Evolutionary conservation across 305 asterid species (phyloP).

Genomic region (Nicotiana rustica): DNA sequence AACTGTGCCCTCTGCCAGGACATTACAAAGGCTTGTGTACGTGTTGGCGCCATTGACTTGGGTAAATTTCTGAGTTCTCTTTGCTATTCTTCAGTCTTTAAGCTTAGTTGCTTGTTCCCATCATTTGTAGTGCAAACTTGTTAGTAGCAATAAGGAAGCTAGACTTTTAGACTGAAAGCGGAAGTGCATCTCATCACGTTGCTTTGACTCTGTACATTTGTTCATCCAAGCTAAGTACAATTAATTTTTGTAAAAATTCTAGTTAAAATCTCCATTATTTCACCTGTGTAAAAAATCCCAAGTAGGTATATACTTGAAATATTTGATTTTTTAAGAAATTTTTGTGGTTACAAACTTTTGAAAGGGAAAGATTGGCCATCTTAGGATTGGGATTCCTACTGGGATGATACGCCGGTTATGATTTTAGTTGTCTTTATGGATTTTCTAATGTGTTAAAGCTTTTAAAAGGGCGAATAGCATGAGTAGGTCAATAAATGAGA

Average conservation of each 20-base stretch:
- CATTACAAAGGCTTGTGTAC: constrained; percentile 68
- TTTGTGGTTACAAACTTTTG: constrained; percentile 16
- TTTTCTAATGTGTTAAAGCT: neutral
- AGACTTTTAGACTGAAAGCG: neutral
- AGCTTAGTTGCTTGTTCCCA: constrained; percentile 6
- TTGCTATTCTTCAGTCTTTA: constrained; percentile 8
- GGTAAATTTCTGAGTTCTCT: neutral
- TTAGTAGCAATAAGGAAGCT: neutral
- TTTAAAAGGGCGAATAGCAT: neutral
- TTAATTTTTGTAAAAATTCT: constrained; percentile 9
- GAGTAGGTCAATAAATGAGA: neutral
- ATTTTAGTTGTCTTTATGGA: neutral
- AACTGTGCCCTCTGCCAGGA: too few species aligned
- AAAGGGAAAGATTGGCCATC: neutral
- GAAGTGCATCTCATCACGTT: constrained; percentile 8
- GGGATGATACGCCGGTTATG: neutral
- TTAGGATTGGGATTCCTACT: constrained; percentile 23
- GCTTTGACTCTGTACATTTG: neutral
- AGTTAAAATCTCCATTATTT: neutral
- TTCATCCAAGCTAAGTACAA: constrained; percentile 10
- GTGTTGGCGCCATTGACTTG: constrained; percentile 61
- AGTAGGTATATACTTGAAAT: neutral
- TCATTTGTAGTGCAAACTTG: constrained; percentile 23
- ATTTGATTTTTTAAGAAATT: neutral
- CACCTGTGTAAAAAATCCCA: neutral